Percentiles rank a stretch among this genome's conserved stretches.
phyloP scores from a whole-genome alignment of 257 asterid genomes.

The Paulownia fortunei region DNA sequence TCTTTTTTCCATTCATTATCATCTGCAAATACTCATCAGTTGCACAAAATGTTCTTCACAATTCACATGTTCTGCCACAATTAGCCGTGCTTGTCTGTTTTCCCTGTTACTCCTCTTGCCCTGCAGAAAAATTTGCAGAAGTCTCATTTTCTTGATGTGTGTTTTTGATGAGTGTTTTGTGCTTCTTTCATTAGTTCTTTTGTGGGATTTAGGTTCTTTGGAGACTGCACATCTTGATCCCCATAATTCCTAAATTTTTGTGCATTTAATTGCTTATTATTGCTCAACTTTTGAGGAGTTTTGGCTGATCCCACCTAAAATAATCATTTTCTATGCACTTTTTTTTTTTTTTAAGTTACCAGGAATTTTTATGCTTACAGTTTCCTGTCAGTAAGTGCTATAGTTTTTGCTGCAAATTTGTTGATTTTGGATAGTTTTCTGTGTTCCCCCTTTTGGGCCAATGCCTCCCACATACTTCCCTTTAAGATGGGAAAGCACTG shows the following conservation, averaged over 20 bases:
- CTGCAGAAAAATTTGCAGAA: background rate
- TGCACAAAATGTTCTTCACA: background rate
- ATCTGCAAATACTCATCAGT: conserved; percentile 26
- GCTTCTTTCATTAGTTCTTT: conserved; percentile 10
- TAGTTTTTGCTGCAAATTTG: background rate
- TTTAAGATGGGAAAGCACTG: conserved; percentile 86
- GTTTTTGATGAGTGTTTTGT: background rate
- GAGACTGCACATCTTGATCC: conserved; percentile 30
- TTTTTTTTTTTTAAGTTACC: background rate
- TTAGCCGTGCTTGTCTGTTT: conserved; percentile 22
- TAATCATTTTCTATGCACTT: background rate
- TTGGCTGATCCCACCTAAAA: conserved; percentile 21
- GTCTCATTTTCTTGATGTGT: conserved; percentile 23
- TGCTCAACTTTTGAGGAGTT: conserved; percentile 30
- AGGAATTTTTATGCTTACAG: background rate
- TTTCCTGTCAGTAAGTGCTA: background rate
- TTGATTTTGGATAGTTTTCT: background rate
- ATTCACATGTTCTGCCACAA: conserved; percentile 23
- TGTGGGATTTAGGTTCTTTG: conserved; percentile 27
- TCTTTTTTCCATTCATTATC: conserved; percentile 33
- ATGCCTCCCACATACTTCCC: conserved; percentile 69
- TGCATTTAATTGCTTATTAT: conserved; percentile 14
- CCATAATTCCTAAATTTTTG: conserved; percentile 30
- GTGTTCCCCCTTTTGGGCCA: background rate
- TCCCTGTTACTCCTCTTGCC: background rate